A percentile compares a stretch with the other conserved stretches of the same genome.
These are phyloP conservation scores for Periconia sp. DNA, from an alignment of 2,329 filamentous ascomycete genomes.

Conservation along the genomic window DNA sequence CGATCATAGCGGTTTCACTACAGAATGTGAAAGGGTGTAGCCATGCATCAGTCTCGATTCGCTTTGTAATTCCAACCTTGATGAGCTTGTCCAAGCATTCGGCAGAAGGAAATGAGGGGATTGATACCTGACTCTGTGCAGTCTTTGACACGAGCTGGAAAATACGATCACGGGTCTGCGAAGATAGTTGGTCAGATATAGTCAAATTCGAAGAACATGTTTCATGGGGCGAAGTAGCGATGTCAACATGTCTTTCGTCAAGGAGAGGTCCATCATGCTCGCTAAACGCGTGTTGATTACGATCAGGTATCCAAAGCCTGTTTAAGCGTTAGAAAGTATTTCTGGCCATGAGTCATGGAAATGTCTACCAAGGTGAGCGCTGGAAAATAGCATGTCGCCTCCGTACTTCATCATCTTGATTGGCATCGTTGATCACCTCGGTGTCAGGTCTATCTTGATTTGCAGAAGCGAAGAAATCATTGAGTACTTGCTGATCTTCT, in stretches of 20 bases:
- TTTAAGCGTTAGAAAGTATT: conserved; percentile 1
- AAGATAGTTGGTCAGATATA: conserved; percentile 26
- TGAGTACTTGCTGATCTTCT: conserved; percentile 9
- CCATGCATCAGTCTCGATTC: conserved; percentile 40
- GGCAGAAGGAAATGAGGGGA: conserved; percentile 37
- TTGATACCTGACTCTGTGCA: conserved; percentile 29
- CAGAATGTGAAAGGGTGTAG: conserved; percentile 40
- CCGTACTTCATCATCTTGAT: conserved; percentile 12
- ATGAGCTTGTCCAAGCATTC: conserved; percentile 37
- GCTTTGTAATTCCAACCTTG: conserved; percentile 39
- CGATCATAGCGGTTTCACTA: conserved; percentile 25
- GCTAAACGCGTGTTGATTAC: conserved; percentile 36
- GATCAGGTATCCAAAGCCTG: conserved; percentile 35
- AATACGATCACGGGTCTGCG: conserved; percentile 32
- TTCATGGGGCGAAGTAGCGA: conserved; percentile 35
- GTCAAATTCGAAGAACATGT: conserved; percentile 28
- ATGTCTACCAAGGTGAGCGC: conserved; percentile 22
- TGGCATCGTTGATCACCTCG: too few relatives aligned
- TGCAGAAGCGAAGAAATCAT: not conserved
- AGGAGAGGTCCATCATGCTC: conserved; percentile 32
- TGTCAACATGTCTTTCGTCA: conserved; percentile 31
- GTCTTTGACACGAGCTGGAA: conserved; percentile 38
- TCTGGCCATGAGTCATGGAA: too few relatives aligned
- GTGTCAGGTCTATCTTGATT: not conserved
- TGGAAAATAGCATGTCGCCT: conserved; percentile 21